Percentiles rank a stretch among this genome's conserved stretches.
Conservation (phyloP, 129 eudicot genomes). For the Artemisia argyi region DNA sequence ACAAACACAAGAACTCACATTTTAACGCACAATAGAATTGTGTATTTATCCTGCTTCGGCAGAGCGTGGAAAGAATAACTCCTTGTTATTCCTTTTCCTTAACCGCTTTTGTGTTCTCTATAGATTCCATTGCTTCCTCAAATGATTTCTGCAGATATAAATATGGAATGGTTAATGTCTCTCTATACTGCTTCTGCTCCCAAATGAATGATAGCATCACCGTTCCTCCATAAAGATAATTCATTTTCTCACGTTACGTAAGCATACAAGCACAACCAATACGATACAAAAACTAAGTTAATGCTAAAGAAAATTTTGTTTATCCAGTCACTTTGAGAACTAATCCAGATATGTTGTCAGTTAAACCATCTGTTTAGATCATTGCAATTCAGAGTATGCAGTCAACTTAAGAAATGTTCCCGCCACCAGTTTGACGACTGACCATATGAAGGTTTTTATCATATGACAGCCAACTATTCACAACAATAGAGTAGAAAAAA, state of each 20-base stretch:
- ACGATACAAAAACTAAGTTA: background rate
- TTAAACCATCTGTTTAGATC: no score
- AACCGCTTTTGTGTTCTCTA: conserved; percentile 31
- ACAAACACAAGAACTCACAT: conserved; percentile 10
- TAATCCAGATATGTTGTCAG: background rate
- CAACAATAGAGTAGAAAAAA: background rate
- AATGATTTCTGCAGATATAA: conserved; percentile 33
- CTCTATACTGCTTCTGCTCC: background rate
- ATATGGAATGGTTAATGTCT: conserved; percentile 2
- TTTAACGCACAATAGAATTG: conserved; percentile 5
- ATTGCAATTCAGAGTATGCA: background rate
- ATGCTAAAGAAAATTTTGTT: background rate
- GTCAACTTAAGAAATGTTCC: background rate
- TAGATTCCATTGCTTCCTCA: conserved; percentile 43
- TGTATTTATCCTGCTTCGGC: conserved; percentile 13
- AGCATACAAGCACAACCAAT: conserved; percentile 1
- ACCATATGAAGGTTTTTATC: background rate
- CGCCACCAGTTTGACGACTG: no score
- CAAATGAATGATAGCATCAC: background rate
- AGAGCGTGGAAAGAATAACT: background rate
- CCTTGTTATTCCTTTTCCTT: conserved; percentile 31
- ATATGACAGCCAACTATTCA: background rate
- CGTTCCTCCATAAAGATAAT: background rate
- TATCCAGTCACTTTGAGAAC: background rate
- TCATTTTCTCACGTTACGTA: background rate